Base-by-base conservation (phyloP, 805 yeast genomes). In the Dipodascus albidus region DNA sequence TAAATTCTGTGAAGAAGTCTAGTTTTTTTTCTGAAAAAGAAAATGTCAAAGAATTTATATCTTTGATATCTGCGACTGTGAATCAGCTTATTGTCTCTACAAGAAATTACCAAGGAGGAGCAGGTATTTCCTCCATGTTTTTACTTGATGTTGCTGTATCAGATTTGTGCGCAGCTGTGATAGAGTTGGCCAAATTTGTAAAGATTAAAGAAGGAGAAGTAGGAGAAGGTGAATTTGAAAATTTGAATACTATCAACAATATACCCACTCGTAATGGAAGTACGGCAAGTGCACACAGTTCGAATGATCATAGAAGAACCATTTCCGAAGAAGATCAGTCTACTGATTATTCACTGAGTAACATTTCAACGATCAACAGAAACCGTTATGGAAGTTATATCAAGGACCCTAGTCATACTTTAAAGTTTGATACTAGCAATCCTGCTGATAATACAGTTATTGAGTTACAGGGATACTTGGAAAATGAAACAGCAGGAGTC, bases 401-500 rank as follows among this genome's bases (percentile, higher is more conserved):
- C 44, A 38, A 38, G 44, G 44, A 38, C 20, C 44, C 44, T 14
- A n/a, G 20, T 6, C 44, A 38, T 4, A 14, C 44, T 6, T 3
- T 38, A 38, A 38, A 38, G 20, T 38, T 38, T 17, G 44, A 38
- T 38, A 38, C 20, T 4, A n/a, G 20, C n/a, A 38, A 38, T 38
- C 44, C 44, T 6, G 95, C 95, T 1, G 97, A 90, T 63, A 87
- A 87, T 65, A 85, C 96, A 1, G 75, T 90, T 58, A 81, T 87
- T 4, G 95, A 88, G 62, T 80, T 91, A 55, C 78, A 90, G 61
- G 74, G 82, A 24, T 91, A 89, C 65, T 74, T 91, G 62, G 98
- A 91, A 66, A 96, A 88, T 67, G 96, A 90, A 70, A 90, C 97
- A 0, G 90, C 87, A 17, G 85, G 85, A 62, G 96, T 91, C 1